phyloP scores from a whole-genome alignment of 306 rosid species.

The Alnus rubra region DNA sequence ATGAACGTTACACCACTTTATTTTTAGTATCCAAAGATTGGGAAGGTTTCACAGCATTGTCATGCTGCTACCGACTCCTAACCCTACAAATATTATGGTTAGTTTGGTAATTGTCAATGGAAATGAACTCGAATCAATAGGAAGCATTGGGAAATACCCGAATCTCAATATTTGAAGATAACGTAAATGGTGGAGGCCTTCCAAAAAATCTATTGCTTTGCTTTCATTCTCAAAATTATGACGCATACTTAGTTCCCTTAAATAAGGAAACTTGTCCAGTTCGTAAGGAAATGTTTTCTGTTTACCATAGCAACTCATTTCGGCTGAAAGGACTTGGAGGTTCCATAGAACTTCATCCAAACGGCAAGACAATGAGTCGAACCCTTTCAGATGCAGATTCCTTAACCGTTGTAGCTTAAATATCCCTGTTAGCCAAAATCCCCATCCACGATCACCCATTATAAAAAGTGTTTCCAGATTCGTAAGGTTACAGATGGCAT shows the following conservation, averaged over 20 bases:
- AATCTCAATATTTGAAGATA: background rate
- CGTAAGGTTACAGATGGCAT: background rate
- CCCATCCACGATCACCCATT: too few species aligned
- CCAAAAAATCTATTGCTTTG: background rate
- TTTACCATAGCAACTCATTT: too few species aligned
- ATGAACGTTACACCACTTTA: background rate
- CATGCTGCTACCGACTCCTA: background rate
- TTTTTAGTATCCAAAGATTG: background rate
- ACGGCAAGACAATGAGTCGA: background rate
- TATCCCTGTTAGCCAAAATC: too few species aligned
- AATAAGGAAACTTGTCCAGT: background rate
- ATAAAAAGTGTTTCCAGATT: background rate
- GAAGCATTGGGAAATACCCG: background rate
- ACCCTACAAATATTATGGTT: background rate
- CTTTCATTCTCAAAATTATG: too few species aligned
- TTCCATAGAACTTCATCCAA: background rate
- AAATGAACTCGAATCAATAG: background rate
- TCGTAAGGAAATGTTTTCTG: too few species aligned
- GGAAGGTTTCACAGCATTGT: background rate
- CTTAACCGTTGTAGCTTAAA: background rate
- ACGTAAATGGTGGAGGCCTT: background rate
- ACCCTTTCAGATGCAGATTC: background rate
- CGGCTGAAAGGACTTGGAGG: background rate
- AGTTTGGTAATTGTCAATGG: background rate
- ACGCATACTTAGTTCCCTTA: background rate